Base-by-base conservation (phyloP, 345 rosid genomes). In the Eucalyptus pauciflora region DNA sequence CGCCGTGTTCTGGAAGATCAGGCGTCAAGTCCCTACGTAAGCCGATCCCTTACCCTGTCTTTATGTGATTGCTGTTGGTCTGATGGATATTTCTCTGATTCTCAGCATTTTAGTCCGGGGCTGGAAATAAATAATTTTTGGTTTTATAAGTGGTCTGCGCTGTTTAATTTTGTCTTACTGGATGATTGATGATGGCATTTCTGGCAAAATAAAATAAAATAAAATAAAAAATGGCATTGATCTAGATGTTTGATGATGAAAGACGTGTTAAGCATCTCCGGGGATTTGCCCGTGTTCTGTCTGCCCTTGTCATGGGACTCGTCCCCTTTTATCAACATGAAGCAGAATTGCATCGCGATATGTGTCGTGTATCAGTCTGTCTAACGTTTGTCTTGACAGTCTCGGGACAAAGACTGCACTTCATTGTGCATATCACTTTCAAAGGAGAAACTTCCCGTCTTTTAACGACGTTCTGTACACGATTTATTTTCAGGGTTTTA, bases 1-100 rank as follows among this genome's bases (percentile, higher is more conserved):
- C 89, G 95, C 94, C 14, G 94, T 94, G 76, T 90, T 94, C 86
- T 95, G 97, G 97, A 93, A 94, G 93, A 91, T 93, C 17, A 86
- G 91, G 89, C 94, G 89, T 50, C 91, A 89, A 45, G 90, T 45
- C 89, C 95, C 92, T 62, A 90, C 71, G 97, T 95, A 92, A 94
- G 97, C 89, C 20, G 43, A 88, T 52, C 31, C 60, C 87, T 17
- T n/a, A 5, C 71, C 52, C 43, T n/a, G 46, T n/a, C 50, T 43
- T 12, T 52, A 37, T n/a, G 45, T 48, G 48, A 24, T 87, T 62
- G 20, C 17, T 10, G 33, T 37, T 33, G 18, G 15, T 37, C 16
- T n/a, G 87, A 86, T 50, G 87, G 87, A 86, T 15, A 31, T 22
- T 85, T 18, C 87, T 46, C 50, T 85, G 87, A 4, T 71, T 37